Conservation (phyloP, 108 stramenopile species). For the Skeletonema tropicum region DNA sequence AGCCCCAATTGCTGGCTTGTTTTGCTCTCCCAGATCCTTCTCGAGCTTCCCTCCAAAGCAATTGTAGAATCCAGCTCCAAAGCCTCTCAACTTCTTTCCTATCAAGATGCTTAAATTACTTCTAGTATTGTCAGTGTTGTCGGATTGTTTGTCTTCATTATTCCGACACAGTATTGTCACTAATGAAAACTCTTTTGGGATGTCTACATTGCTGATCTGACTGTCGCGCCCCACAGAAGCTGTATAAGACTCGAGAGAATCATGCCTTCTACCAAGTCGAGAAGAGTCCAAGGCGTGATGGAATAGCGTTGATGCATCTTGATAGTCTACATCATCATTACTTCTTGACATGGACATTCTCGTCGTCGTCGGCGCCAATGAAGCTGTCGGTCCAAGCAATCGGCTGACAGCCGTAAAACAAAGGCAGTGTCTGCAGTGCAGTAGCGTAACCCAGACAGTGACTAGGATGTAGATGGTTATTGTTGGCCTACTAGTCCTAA, state of each 20-base stretch:
- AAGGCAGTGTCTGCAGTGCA: too few relatives aligned
- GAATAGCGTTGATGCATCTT: background rate
- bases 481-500: too few relatives aligned
- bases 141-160: background rate
- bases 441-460: too few relatives aligned
- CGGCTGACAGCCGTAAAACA: too few relatives aligned
- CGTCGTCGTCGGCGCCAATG: too few relatives aligned
- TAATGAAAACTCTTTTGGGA: background rate
- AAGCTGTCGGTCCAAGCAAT: too few relatives aligned
- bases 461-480: too few relatives aligned
- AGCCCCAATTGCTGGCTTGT: conserved; percentile 55
- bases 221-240: background rate
- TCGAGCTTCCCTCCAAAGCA: conserved; percentile 81
- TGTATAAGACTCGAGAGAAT: background rate
- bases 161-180: background rate
- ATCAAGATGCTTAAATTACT: conserved; percentile 59
- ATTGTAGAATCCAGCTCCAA: conserved; percentile 74
- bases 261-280: conserved; percentile 2
- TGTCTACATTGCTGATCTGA: background rate
- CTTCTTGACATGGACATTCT: background rate
- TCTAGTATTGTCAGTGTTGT: background rate
- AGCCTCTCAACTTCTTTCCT: conserved; percentile 75
- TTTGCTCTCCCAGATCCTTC: conserved; percentile 14
- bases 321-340: background rate
- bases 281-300: background rate